Evolutionary conservation across 1,139 yeast genomes (phyloP).

Genomic region (Pichia sp.): DNA sequence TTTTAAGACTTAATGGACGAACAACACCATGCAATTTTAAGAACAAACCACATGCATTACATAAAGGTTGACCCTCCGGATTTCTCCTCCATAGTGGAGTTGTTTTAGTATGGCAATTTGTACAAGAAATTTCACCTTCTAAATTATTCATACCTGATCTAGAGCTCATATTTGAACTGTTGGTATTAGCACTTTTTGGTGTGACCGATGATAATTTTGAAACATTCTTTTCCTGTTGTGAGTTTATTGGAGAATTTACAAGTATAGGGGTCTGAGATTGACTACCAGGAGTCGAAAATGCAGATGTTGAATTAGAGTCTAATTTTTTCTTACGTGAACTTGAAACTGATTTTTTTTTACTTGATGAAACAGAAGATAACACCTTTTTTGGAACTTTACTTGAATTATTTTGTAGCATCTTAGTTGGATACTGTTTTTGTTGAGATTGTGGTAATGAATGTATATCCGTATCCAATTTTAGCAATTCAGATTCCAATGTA

Average conservation of each 20-base stretch:
- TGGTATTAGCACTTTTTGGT: slow-evolving; percentile 2
- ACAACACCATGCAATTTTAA: slow-evolving; percentile 90
- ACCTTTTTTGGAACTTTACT: neutral
- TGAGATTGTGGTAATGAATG: neutral
- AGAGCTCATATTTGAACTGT: neutral
- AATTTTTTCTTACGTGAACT: neutral
- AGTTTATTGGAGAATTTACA: neutral
- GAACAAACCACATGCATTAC: slow-evolving; percentile 94
- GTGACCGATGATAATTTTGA: neutral
- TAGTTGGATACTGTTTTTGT: neutral
- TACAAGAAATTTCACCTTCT: slow-evolving; percentile 40
- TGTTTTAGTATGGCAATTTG: slow-evolving; percentile 87
- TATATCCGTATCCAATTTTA: neutral
- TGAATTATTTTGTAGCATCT: neutral
- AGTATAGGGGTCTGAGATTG: neutral
- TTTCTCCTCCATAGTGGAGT: slow-evolving; percentile 96
- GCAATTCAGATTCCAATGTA: neutral
- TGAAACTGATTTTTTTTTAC: slow-evolving; percentile 1
- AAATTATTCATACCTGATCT: neutral
- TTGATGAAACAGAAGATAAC: neutral
- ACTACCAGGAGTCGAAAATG: neutral
- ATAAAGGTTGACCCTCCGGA: slow-evolving; percentile 85
- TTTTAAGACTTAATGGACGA: slow-evolving; percentile 81
- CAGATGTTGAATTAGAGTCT: neutral
- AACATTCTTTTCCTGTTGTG: neutral